These are phyloP conservation scores for Pseudogymnoascus sp. DNA, from an alignment of 2,329 filamentous ascomycete genomes.

Conservation along the genomic window DNA sequence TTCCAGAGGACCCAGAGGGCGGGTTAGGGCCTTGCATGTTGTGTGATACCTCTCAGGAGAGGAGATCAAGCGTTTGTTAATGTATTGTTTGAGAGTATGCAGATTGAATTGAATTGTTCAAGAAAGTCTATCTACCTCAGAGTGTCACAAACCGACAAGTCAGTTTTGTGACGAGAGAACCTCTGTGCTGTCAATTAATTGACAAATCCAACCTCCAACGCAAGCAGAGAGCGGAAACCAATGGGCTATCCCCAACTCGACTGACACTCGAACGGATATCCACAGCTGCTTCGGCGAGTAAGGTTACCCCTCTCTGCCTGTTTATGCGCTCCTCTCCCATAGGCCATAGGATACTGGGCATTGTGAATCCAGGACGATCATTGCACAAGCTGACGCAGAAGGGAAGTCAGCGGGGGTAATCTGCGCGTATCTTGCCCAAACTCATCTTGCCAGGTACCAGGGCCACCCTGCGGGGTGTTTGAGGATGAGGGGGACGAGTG, in stretches of 20 bases:
- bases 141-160: too few relatives aligned
- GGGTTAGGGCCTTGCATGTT: too few relatives aligned
- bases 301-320: background rate
- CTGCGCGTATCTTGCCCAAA: background rate
- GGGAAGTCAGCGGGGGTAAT: background rate
- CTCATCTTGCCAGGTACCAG: background rate
- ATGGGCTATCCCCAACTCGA: background rate
- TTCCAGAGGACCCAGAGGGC: too few relatives aligned
- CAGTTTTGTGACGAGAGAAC: background rate
- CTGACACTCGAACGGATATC: background rate
- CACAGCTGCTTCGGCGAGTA: background rate
- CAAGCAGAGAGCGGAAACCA: background rate
- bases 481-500: background rate
- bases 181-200: background rate
- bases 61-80: too few relatives aligned
- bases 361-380: background rate
- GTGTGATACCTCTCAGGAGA: too few relatives aligned
- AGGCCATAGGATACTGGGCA: background rate
- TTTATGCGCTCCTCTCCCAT: background rate
- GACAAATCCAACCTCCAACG: background rate
- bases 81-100: too few relatives aligned
- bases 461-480: background rate
- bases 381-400: background rate
- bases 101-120: too few relatives aligned
- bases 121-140: too few relatives aligned